Base-by-base conservation (phyloP, 495 filamentous ascomycete species). In the Podospora pseudocomata region DNA sequence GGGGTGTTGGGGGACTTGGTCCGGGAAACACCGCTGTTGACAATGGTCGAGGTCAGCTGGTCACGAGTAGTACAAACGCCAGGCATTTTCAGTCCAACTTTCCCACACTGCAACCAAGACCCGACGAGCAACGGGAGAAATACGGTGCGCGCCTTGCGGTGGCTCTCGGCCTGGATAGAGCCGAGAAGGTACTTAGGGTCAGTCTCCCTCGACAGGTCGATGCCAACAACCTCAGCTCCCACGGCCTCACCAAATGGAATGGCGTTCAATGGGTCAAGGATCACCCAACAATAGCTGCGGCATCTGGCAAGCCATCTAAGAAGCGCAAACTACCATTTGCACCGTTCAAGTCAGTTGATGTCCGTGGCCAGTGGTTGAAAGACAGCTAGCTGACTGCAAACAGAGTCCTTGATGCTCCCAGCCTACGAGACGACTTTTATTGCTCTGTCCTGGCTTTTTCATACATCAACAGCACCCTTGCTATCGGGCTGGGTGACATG, bases 341-440 rank as follows among this genome's bases (percentile, higher is more conserved):
- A 27, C 91, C 92, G 5, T 96, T 96, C 81, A 90, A 92, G 87
- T 90, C 83, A 72, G 87, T 83, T 39, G 18, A 16, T 5, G 15
- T 15, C 62, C 23, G 1, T 53, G 30, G 20, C 55, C 27, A 16
- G 20, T 58, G 19, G 67, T 65, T 65, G 72, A 3, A 66, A 27
- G 13, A 60, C 65, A 30, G 49, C 3, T 26, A 20, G 49, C 72
- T 71, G 49, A 71, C 71, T 9, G 60, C 67, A 60, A 82, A 74
- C 55, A 84, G 82, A 77, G 93, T 97, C 3, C 81, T 99, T 16
- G 92, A 97, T 80, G 95, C 95, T 4, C 94, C 94, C 1, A 85
- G 86, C 27, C 84, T 98, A 60, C 86, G 92, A 30, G 95, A 99
- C 76, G 96, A 99, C 77, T 99, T 93, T 72, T 99, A 99, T 75